Evolutionary conservation across 495 filamentous ascomycete species (phyloP).

Genomic region (Polyplosphaeria fusca): DNA sequence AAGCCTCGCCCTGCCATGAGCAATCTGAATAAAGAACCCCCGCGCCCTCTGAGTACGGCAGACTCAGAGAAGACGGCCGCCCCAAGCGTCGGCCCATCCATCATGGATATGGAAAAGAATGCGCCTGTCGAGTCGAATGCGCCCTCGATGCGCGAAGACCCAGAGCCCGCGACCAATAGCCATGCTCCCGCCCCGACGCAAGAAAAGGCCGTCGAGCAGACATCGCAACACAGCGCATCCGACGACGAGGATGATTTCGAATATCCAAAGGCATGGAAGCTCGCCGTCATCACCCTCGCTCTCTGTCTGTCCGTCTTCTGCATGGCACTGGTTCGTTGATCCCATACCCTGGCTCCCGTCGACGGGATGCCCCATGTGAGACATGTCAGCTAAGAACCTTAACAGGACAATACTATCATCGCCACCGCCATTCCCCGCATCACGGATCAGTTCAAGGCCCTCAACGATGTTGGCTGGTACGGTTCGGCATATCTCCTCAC

Average conservation of each 20-base stretch:
- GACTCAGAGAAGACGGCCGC: constrained; percentile 26
- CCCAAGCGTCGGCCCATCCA: constrained; percentile 24
- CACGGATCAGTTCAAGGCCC: constrained; percentile 71
- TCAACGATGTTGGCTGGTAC: constrained; percentile 81
- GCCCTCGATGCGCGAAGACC: constrained; percentile 16
- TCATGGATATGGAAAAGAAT: constrained; percentile 25
- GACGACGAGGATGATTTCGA: constrained; percentile 41
- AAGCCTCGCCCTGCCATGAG: constrained; percentile 5
- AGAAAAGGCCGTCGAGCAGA: constrained; percentile 3
- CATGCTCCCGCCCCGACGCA: background rate
- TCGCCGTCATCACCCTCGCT: constrained; percentile 57
- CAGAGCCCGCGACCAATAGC: background rate
- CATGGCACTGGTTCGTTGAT: constrained; percentile 55
- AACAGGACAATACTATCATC: constrained; percentile 70
- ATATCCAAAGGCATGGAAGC: constrained; percentile 52
- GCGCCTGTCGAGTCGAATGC: background rate
- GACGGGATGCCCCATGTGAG: background rate
- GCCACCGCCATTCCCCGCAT: constrained; percentile 82
- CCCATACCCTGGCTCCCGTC: constrained; percentile 1
- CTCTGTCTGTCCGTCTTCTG: constrained; percentile 63
- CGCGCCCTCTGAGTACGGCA: constrained; percentile 23
- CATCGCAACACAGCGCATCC: background rate
- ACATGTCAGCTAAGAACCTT: constrained; percentile 10
- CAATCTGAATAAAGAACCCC: constrained; percentile 9
- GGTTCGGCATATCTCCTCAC: constrained; percentile 70